Base-by-base conservation (phyloP, 2,329 filamentous ascomycete genomes). In the Cladosporium velox region DNA sequence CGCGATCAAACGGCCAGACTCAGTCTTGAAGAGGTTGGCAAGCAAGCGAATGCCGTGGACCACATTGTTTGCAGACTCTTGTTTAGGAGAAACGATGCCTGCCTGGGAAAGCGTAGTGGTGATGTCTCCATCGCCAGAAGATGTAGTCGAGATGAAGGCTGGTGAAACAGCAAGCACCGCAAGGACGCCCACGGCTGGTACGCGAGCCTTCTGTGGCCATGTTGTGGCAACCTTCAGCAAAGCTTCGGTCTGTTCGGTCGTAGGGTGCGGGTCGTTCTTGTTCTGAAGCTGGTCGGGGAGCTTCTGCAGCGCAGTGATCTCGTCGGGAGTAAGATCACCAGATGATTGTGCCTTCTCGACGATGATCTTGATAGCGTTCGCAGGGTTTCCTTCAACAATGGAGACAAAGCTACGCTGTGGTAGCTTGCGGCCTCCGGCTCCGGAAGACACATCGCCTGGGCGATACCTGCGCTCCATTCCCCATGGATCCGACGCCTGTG, bases 21-120 rank as follows among this genome's bases (percentile, higher is more conserved):
- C 81, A 0, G 91, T 91, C 67, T 87, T 85, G 74, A 97, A 97
- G 8, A 97, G 82, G 72, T 99, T 99, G 34, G 88, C 89, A 59
- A 98, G 84, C 15, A 90, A 87, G 4, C 95, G 90, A 14, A 92
- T 83, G 0, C 90, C 89, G 83, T 99, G 91, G 90, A 98, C 97
- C 12, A 88, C 86, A 70, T 92, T 92, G 78, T 97, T 97, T 44
- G 88, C 88, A 0, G 90, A 82, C 38, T 75, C 73, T 2, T 87
- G 83, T 0, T 85, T 80, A 4, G 79, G 77, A 10, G 87, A 84
- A 63, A 90, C 87, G 1, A 88, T 83, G 0, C 79, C 86, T 60
- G 84, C 86, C 52, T 76, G 77, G 38, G 88, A 82, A 7, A 97
- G 79, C 1, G 82, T 79, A 8, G 85, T 80, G 4, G 91, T 77